Evolutionary conservation across 371 early-diverging fungal genomes (phyloP).

Genomic region (Chytridium lagenaria): DNA sequence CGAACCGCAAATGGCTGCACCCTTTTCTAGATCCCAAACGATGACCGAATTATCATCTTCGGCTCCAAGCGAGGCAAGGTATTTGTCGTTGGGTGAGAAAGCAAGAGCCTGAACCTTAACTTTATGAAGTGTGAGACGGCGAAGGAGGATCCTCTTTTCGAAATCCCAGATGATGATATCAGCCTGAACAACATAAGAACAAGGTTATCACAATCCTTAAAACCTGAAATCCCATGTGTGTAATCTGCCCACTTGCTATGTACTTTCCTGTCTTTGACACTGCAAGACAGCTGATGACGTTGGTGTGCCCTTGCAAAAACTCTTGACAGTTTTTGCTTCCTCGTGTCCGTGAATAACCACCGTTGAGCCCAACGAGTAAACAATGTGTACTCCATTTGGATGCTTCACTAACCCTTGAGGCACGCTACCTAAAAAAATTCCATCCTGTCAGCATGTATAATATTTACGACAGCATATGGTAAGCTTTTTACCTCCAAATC

Average conservation of each 20-base stretch:
- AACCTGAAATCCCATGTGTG: slow-evolving; percentile 68
- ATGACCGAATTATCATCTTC: slow-evolving; percentile 62
- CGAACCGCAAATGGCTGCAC: slow-evolving; percentile 59
- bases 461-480: too few relatives aligned
- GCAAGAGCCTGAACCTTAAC: slow-evolving; percentile 62
- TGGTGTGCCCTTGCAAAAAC: slow-evolving; percentile 63
- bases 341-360: slow-evolving; percentile 53
- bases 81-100: slow-evolving; percentile 55
- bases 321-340: slow-evolving; percentile 49
- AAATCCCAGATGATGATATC: slow-evolving; percentile 68
- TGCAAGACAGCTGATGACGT: slow-evolving; percentile 57
- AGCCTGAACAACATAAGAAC: slow-evolving; percentile 41
- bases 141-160: slow-evolving; percentile 41
- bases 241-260: slow-evolving; percentile 62
- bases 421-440: slow-evolving; percentile 45
- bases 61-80: slow-evolving; percentile 60
- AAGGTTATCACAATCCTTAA: too few relatives aligned
- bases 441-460: not conserved
- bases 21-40: slow-evolving; percentile 60
- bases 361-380: slow-evolving; percentile 61
- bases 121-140: slow-evolving; percentile 58
- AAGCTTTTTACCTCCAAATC: slow-evolving; percentile 59
- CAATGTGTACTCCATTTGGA: slow-evolving; percentile 56
- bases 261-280: slow-evolving; percentile 53
- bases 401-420: slow-evolving; percentile 56